These are phyloP conservation scores for Elongisporangium anandrum DNA, from an alignment of 352 stramenopile species.

Conservation along the genomic window DNA sequence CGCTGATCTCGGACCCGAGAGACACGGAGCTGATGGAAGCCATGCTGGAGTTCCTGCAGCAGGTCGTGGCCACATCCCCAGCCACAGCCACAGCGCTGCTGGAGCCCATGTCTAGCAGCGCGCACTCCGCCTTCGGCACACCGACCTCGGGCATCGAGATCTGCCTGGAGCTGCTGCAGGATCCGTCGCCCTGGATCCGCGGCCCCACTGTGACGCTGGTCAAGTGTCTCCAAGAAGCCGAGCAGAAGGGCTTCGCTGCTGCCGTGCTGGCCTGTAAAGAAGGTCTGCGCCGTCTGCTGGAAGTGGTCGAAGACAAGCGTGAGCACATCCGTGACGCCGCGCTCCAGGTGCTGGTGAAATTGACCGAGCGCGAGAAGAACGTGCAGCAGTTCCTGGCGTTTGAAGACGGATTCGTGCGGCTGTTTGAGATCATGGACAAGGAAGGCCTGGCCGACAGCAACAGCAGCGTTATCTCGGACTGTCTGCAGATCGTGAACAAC, in stretches of 20 bases:
- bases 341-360: conserved; percentile 58
- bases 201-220: conserved; percentile 62
- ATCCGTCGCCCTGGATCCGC: conserved; percentile 79
- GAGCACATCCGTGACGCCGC: conserved; percentile 80
- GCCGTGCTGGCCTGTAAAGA: conserved; percentile 58
- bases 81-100: conserved; percentile 37
- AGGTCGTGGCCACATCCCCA: conserved; percentile 34
- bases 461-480: conserved; percentile 60
- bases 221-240: conserved; percentile 47
- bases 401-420: conserved; percentile 67
- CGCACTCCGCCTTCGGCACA: conserved; percentile 1
- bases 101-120: conserved; percentile 8
- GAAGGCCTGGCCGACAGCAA: conserved; percentile 45
- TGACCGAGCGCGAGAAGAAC: conserved; percentile 64
- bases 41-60: conserved; percentile 72
- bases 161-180: conserved; percentile 61
- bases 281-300: conserved; percentile 57
- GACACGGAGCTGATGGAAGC: conserved; percentile 85
- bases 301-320: conserved; percentile 73
- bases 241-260: conserved; percentile 40
- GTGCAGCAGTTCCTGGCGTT: conserved; percentile 81
- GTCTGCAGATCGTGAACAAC: conserved; percentile 76
- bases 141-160: conserved; percentile 51
- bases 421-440: conserved; percentile 75
- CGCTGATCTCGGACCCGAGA: conserved; percentile 64